Evolutionary conservation across 371 early-diverging fungal genomes (phyloP), one percentile per base, ranked within the genome.

Genomic region (Entomophthora muscae): DNA sequence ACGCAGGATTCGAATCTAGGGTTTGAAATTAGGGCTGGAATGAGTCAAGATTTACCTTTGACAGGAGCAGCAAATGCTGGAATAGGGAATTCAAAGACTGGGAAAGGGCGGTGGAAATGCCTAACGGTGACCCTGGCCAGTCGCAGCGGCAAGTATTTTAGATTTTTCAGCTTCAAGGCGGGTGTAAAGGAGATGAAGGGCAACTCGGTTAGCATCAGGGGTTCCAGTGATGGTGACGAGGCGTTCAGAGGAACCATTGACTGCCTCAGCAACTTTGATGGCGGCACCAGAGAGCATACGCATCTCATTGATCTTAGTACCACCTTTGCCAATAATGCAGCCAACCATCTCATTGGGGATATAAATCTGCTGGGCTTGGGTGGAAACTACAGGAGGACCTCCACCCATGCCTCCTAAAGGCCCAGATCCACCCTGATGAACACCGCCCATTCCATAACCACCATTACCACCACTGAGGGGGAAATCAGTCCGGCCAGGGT

Each of bases 341-440:
- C 92, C 91, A 27, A 89, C 89, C 83, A 88, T 83, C 61, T 88
- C 87, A 69, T 83, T 84, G 2, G 92, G 88, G 58, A 90, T 86
- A 69, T 77, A 83, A 53, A 90, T 85, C 68, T 89, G 88, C 65
- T 86, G 86, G 51, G 85, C 80, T 65, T 81, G 80, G 17, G 79
- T 71, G 5, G 21, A 69, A 69, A 55, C 71, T 68, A 53, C 53
- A 66, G 5, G 5, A n/a, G n/a, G n/a, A n/a, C 10, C 42, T 42
- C 42, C 42, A 17, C 42, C 42, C 42, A 42, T 42, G 10, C 42
- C 42, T 5, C 42, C 17, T 42, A 42, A 42, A 42, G 42, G 42
- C 5, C 42, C 42, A 10, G 42, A 42, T 5, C 42, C 42, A 17
- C 42, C 42, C 17, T 42, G 42, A 42, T 42, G 42, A 5, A 42